Conservation (phyloP, 352 stramenopile genomes). For the Phytophthora chlamydospora region DNA sequence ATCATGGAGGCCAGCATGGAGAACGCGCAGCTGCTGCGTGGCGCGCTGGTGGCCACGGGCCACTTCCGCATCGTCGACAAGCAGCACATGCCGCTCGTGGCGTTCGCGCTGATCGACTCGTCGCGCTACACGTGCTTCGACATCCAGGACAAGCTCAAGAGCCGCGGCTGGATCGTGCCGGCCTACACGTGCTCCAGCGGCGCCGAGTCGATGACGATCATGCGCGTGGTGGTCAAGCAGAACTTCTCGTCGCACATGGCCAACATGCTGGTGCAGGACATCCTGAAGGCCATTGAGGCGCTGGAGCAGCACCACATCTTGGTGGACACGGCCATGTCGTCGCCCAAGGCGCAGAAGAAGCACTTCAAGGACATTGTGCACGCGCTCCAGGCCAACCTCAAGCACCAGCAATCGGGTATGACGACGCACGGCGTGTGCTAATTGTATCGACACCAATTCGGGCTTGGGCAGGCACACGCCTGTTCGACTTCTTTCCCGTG, state of each 20-base stretch:
- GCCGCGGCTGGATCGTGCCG: slow-evolving; percentile 89
- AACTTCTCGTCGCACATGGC: slow-evolving; percentile 91
- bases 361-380: slow-evolving; percentile 74
- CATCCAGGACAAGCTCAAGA: slow-evolving; percentile 90
- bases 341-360: slow-evolving; percentile 76
- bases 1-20: slow-evolving; percentile 93
- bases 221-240: slow-evolving; percentile 92
- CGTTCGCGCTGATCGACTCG: slow-evolving; percentile 84
- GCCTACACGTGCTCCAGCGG: slow-evolving; percentile 89
- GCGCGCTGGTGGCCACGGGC: slow-evolving; percentile 73
- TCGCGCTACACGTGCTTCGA: slow-evolving; percentile 89
- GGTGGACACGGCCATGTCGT: slow-evolving; percentile 79
- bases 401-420: slow-evolving; percentile 76
- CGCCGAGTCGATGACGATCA: slow-evolving; percentile 86
- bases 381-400: slow-evolving; percentile 64
- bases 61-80: slow-evolving; percentile 92
- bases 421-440: slow-evolving; percentile 88
- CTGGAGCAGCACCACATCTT: slow-evolving; percentile 83
- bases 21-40: slow-evolving; percentile 82
- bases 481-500: slow-evolving; percentile 2
- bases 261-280: slow-evolving; percentile 89
- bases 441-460: not conserved
- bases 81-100: slow-evolving; percentile 91
- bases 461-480: too few species aligned
- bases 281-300: slow-evolving; percentile 82